Evolutionary conservation across 345 rosid genomes (phyloP).

Genomic region (Salix arbutifolia): DNA sequence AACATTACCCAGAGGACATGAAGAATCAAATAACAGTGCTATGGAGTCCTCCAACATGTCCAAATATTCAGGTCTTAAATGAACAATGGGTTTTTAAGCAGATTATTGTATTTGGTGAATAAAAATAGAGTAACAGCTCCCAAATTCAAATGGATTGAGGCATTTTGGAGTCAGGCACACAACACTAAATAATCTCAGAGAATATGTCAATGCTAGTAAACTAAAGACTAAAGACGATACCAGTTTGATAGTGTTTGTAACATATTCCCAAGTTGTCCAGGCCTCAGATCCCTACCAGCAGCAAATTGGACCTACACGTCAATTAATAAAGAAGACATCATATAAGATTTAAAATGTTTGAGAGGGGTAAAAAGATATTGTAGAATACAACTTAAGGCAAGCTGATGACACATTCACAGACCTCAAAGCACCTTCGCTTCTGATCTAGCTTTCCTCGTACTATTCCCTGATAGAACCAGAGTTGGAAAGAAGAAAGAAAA

Average conservation of each 20-base stretch:
- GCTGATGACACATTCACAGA: constrained; percentile 18
- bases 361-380: background rate
- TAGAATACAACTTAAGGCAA: constrained; percentile 1
- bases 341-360: background rate
- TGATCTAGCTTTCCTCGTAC: constrained; percentile 97
- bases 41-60: background rate
- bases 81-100: background rate
- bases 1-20: background rate
- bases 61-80: background rate
- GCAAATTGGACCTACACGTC: constrained; percentile 79
- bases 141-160: background rate
- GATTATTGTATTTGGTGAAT: background rate
- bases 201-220: background rate
- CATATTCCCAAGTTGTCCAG: constrained; percentile 85
- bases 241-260: constrained; percentile 80
- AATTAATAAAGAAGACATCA: constrained; percentile 7
- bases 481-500: background rate
- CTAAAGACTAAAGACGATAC: constrained; percentile 36
- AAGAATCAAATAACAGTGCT: background rate
- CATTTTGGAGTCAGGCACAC: background rate
- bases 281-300: constrained; percentile 93
- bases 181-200: background rate
- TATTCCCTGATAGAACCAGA: constrained; percentile 58
- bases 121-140: background rate
- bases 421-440: constrained; percentile 92